Evolutionary conservation across 2,329 filamentous ascomycete genomes (phyloP), one percentile per base, ranked within the genome.

Genomic region (Boeremia lycopersici): DNA sequence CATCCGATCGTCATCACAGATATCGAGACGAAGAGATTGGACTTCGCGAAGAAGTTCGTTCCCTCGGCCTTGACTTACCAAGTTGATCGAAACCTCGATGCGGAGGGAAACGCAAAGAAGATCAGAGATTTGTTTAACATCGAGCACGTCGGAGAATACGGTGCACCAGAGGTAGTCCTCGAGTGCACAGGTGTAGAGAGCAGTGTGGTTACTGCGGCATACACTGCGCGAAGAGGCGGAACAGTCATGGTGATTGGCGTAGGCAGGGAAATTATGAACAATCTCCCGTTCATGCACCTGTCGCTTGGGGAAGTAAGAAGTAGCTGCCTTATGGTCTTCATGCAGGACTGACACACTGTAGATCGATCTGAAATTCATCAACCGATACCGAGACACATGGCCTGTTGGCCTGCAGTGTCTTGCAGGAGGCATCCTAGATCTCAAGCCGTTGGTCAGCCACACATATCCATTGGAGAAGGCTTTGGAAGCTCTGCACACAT

Each of bases 291-390:
- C 58, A 88, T 88, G 86, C 84, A 88, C 66, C 64, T 88, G 17
- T 86, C 83, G 3, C 69, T 87, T 33, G 82, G 83, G 4, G 85
- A 87, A 77, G 81, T 83, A 63, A 11, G 63, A n/a, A 30, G 45
- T 11, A 25, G 40, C 43, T 42, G 10, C 34, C 2, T 28, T 2
- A 12, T 17, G 13, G 26, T 5, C 12, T 15, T 1, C 3, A 5
- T 23, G 7, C 46, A 59, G 9, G 11, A 60, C 11, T 43, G 33
- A 55, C 13, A 19, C 1, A 11, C 6, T 12, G 8, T 29, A 86
- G 83, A 88, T 89, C 59, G 80, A 89, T 61, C 76, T 90, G 25
- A 84, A 82, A 33, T 90, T 90, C 74, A 89, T 89, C 68, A 89
- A 90, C 70, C 79, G 87, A 7, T 90, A 89, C 68, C 79, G 82